phyloP scores from a whole-genome alignment of 2,329 filamentous ascomycete genomes.

The Diaporthe destruens region DNA sequence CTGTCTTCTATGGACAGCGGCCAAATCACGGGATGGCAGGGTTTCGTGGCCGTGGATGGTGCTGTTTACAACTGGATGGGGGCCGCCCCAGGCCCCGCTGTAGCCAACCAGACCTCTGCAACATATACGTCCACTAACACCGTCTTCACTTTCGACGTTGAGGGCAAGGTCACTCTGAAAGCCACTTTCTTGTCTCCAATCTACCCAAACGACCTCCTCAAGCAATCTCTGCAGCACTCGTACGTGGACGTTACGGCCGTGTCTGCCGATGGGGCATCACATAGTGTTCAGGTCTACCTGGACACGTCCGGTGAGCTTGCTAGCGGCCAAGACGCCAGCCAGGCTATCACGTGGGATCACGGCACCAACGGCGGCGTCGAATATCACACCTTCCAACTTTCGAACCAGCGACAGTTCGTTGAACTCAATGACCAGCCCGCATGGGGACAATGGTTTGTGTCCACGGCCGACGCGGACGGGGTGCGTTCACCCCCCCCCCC shows the following conservation, averaged over 20 bases:
- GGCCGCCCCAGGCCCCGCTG: slow-evolving; percentile 58
- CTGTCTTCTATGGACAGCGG: slow-evolving; percentile 55
- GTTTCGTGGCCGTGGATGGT: slow-evolving; percentile 77
- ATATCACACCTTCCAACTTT: slow-evolving; percentile 74
- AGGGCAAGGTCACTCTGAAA: slow-evolving; percentile 71
- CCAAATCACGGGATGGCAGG: slow-evolving; percentile 73
- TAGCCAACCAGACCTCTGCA: slow-evolving; percentile 72
- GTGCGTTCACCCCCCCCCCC: slow-evolving; percentile 49
- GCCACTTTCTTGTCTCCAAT: slow-evolving; percentile 80
- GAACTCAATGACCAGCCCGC: slow-evolving; percentile 79
- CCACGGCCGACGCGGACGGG: slow-evolving; percentile 68
- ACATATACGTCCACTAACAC: slow-evolving; percentile 81
- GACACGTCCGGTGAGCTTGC: slow-evolving; percentile 83
- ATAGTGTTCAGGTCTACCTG: slow-evolving; percentile 78
- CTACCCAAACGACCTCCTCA: slow-evolving; percentile 72
- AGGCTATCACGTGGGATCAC: slow-evolving; percentile 73
- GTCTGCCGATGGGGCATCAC: slow-evolving; percentile 71
- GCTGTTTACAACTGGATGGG: slow-evolving; percentile 77
- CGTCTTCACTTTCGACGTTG: slow-evolving; percentile 76
- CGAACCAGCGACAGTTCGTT: slow-evolving; percentile 73
- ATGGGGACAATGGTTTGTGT: slow-evolving; percentile 86
- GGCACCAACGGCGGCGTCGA: slow-evolving; percentile 63
- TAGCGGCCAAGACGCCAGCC: slow-evolving; percentile 68
- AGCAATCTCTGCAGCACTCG: slow-evolving; percentile 78
- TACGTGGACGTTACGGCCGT: slow-evolving; percentile 75